These are phyloP conservation scores for Pseudogymnoascus sp. DNA, from an alignment of 2,329 filamentous ascomycete species.

Conservation along the genomic window DNA sequence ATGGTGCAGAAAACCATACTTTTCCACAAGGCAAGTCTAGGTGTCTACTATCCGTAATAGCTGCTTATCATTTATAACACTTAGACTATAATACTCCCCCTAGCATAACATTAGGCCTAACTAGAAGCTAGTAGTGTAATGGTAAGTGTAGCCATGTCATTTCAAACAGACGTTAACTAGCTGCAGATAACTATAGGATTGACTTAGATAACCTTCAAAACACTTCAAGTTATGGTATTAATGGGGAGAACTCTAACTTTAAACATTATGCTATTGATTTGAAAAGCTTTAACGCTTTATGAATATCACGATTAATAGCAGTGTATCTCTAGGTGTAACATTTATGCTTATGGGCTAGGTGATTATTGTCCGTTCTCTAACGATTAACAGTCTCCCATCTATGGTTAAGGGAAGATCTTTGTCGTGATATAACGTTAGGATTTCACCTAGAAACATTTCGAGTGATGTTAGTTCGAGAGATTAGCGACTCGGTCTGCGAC, in stretches of 20 bases:
- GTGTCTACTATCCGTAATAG: not conserved
- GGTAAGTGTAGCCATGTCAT: not conserved
- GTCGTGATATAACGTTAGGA: slow-evolving; percentile 1
- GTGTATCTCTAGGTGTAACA: not conserved
- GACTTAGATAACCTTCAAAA: not conserved
- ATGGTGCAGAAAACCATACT: not conserved
- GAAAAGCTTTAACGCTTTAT: not conserved
- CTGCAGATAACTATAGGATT: not conserved
- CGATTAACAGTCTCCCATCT: slow-evolving; percentile 1
- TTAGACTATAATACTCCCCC: not conserved
- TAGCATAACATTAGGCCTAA: not conserved
- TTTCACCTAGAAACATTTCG: slow-evolving; percentile 1
- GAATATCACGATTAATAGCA: slow-evolving; percentile 1
- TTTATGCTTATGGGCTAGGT: not conserved
- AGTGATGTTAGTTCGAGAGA: slow-evolving; percentile 4
- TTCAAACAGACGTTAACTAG: not conserved
- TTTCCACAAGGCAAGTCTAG: not conserved
- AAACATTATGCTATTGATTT: not conserved
- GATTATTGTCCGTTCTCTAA: slow-evolving; percentile 2
- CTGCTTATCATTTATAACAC: not conserved
- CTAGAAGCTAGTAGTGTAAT: not conserved
- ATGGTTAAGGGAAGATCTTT: not conserved
- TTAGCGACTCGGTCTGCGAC: not conserved
- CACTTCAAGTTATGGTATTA: not conserved
- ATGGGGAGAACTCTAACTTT: not conserved